Percentiles rank a stretch among this genome's conserved stretches.
Evolutionary conservation across 2,329 filamentous ascomycete genomes (phyloP).

Genomic region (Clarireedia homoeocarpa): DNA sequence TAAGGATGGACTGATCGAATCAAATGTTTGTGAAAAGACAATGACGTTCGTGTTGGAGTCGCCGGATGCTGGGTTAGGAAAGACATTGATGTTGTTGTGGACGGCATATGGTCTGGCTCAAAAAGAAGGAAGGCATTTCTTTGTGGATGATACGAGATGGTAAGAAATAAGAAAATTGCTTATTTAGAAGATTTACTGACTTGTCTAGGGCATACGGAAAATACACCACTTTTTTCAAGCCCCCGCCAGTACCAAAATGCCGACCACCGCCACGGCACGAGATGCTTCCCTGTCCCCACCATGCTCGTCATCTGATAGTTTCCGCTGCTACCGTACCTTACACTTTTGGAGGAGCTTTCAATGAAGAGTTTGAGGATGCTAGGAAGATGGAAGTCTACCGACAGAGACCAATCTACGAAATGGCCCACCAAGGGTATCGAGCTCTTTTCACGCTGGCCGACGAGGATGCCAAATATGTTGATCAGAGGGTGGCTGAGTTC

Average conservation of each 20-base stretch:
- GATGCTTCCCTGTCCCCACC: conserved; percentile 72
- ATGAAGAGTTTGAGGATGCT: conserved; percentile 42
- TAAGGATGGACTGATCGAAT: conserved; percentile 36
- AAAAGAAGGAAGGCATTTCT: conserved; percentile 68
- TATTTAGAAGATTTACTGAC: conserved; percentile 10
- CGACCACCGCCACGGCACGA: conserved; percentile 64
- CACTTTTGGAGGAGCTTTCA: conserved; percentile 54
- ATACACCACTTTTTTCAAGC: conserved; percentile 64
- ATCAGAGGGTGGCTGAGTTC: conserved; percentile 49
- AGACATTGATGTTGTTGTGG: conserved; percentile 72
- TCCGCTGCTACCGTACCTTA: conserved; percentile 59
- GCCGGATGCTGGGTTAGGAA: conserved; percentile 67
- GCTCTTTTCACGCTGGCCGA: conserved; percentile 62
- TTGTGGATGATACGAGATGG: conserved; percentile 78
- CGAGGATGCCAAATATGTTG: conserved; percentile 59
- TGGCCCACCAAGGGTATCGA: conserved; percentile 64
- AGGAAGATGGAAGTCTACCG: conserved; percentile 42
- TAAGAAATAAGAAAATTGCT: conserved; percentile 22
- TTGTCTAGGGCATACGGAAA: conserved; percentile 58
- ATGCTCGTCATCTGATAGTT: conserved; percentile 66
- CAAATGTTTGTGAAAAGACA: conserved; percentile 56
- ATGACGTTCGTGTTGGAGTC: conserved; percentile 74
- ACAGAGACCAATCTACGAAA: conserved; percentile 55
- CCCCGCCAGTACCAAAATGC: conserved; percentile 58
- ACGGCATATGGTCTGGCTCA: conserved; percentile 73